A percentile compares a stretch with the other conserved stretches of the same genome.
These are phyloP conservation scores for Calonectria henricotiae DNA, from an alignment of 2,329 filamentous ascomycete species.

Conservation along the genomic window DNA sequence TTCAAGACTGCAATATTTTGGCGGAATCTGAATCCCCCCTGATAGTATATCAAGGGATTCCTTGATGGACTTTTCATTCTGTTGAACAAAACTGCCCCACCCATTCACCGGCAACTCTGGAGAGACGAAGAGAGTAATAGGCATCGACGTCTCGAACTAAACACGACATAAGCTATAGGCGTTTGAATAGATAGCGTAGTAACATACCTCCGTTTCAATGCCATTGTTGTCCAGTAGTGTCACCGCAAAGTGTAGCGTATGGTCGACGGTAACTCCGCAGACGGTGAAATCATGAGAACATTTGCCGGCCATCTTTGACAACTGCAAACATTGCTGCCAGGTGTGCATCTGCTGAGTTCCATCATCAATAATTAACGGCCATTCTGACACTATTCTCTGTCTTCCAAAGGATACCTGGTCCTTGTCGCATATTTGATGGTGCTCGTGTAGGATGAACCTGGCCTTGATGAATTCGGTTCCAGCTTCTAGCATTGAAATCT, in stretches of 20 bases:
- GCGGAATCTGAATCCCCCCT: slow-evolving; percentile 28
- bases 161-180: neutral
- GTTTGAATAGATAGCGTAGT: accelerated
- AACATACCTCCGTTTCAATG: slow-evolving; percentile 20
- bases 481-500: neutral
- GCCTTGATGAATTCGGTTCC: neutral
- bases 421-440: slow-evolving; percentile 11
- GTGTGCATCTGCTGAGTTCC: neutral
- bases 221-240: slow-evolving; percentile 1
- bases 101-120: slow-evolving; percentile 31
- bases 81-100: slow-evolving; percentile 24
- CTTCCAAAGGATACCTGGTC: neutral
- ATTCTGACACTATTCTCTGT: slow-evolving; percentile 18
- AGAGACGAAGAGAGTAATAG: slow-evolving; percentile 24
- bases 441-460: slow-evolving; percentile 8
- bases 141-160: slow-evolving; percentile 22
- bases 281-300: slow-evolving; percentile 28
- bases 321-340: slow-evolving; percentile 28
- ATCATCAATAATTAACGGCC: slow-evolving; percentile 6
- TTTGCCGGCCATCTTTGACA: slow-evolving; percentile 13
- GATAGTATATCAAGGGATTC: neutral
- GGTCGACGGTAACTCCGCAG: slow-evolving; percentile 12
- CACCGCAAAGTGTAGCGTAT: slow-evolving; percentile 23
- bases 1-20: slow-evolving; percentile 8
- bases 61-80: neutral